Evolutionary conservation across 345 rosid species (phyloP), one percentile per base, ranked within the genome.

Genomic region (Nephelium lappaceum): DNA sequence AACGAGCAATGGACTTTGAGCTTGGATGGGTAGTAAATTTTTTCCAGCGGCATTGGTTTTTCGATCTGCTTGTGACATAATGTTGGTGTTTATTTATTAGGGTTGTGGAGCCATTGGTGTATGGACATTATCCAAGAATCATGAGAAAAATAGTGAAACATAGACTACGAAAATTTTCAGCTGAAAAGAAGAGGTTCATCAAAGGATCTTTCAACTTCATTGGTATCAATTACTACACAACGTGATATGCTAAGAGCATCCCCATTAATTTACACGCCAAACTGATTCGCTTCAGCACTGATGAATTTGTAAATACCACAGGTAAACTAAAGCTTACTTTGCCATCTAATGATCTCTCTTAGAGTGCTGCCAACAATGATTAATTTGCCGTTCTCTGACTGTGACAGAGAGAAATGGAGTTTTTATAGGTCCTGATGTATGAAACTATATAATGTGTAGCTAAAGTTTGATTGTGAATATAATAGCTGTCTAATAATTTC

Each of bases 31-130:
- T 70, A 55, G 78, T 45, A 31, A 25, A 6, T 55, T 6, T 43
- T 12, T 42, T 19, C 4, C 10, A 6, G 42, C 51, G 10, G 15
- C 51, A 47, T 12, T 47, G 51, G 51, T 47, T 11, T 47, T 47
- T 47, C 16, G 16, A 47, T 47, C 55, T 14, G 5, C 55, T 61
- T 23, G 25, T 27, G 11, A 61, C 12, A 15, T 61, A 23, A 14
- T 31, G 47, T 66, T 45, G 45, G 12, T 45, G 57, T 14, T 55
- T 51, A 14, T 49, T 49, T 49, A 36, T 49, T 41, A 88, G 87
- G 88, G 85, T 15, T 63, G 36, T 88, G 83, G 89, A 86, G 16
- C 89, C 91, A 27, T 41, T 88, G n/a, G 82, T 88, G 14, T 38
- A 60, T 51, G 91, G 89, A 71, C 80, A 85, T 5, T 88, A 86